Evolutionary conservation across 495 filamentous ascomycete species (phyloP), one percentile per base, ranked within the genome.

Genomic region (Daldinia concentrica): DNA sequence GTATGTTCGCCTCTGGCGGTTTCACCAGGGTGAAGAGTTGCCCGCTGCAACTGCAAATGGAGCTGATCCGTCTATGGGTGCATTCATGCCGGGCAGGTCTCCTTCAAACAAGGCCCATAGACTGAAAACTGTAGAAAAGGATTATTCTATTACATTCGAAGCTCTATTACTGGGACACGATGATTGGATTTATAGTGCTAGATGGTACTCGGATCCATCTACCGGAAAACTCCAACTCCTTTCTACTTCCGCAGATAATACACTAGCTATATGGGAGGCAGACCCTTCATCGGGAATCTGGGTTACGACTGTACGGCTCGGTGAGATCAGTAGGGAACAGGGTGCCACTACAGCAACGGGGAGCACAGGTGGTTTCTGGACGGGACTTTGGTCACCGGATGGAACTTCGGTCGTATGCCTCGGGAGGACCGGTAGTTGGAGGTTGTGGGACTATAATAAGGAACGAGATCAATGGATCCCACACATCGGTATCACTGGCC

Each of bases 291-390:
- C 94, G 4, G 93, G 94, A 3, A 90, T 98, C 52, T 99, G 95
- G 95, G 82, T 97, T 54, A 93, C 92, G 14, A 84, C 83, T 12
- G 90, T 92, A 32, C 84, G 95, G 68, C 88, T 99, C 58, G 95
- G 95, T 29, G 96, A 98, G 80, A 92, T 98, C 66, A 97, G 92
- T 76, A 84, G 91, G 14, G 92, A 95, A 69, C 98, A 98, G 75
- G 95, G 95, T 12, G 93, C 94, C 2, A 97, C 94, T 8, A 96
- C 95, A 2, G 95, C 95, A 0, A 98, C 96, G 5, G 95, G 95
- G 29, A 97, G 94, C 79, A 92, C 93, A 5, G 95, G 95, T 71
- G 95, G 95, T 0, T 97, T 98, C 75, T 99, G 95, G 94, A 93
- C 91, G 36, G 94, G 94, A 43, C 85, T 98, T 1, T 99, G 96